phyloP scores from a whole-genome alignment of 495 filamentous ascomycete species.

The Hypomontagnella monticulosa region DNA sequence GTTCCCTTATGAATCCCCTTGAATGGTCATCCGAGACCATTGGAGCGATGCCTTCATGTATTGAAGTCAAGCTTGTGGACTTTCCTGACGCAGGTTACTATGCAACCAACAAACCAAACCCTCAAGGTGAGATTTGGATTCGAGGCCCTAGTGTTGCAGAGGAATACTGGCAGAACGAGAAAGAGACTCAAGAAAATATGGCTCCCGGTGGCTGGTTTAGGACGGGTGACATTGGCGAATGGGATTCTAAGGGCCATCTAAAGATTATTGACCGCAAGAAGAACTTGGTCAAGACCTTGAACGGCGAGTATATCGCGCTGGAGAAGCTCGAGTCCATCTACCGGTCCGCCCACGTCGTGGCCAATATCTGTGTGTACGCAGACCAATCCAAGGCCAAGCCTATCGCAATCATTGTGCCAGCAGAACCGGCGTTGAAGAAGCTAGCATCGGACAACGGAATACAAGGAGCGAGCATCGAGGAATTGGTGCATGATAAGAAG shows the following conservation, averaged over 20 bases:
- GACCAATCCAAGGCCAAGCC: slow-evolving; percentile 83
- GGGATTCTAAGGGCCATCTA: slow-evolving; percentile 80
- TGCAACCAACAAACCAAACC: slow-evolving; percentile 81
- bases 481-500: slow-evolving; percentile 85
- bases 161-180: slow-evolving; percentile 82
- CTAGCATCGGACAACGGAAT: slow-evolving; percentile 78
- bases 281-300: slow-evolving; percentile 94
- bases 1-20: slow-evolving; percentile 85
- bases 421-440: slow-evolving; percentile 85
- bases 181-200: slow-evolving; percentile 81
- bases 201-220: slow-evolving; percentile 91
- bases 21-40: slow-evolving; percentile 88
- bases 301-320: slow-evolving; percentile 97
- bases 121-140: slow-evolving; percentile 96
- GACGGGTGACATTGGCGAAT: slow-evolving; percentile 95
- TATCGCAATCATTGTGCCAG: slow-evolving; percentile 91
- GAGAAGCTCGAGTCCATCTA: slow-evolving; percentile 99
- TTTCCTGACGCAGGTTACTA: slow-evolving; percentile 93
- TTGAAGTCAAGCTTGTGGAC: slow-evolving; percentile 96
- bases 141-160: slow-evolving; percentile 77
- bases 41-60: slow-evolving; percentile 79
- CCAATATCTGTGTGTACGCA: slow-evolving; percentile 95
- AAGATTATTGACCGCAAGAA: slow-evolving; percentile 97
- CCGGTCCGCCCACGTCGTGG: slow-evolving; percentile 82
- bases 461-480: slow-evolving; percentile 73